Evolutionary conservation across 2,329 filamentous ascomycete genomes (phyloP).

Genomic region (Chaetomiaceae sp.): DNA sequence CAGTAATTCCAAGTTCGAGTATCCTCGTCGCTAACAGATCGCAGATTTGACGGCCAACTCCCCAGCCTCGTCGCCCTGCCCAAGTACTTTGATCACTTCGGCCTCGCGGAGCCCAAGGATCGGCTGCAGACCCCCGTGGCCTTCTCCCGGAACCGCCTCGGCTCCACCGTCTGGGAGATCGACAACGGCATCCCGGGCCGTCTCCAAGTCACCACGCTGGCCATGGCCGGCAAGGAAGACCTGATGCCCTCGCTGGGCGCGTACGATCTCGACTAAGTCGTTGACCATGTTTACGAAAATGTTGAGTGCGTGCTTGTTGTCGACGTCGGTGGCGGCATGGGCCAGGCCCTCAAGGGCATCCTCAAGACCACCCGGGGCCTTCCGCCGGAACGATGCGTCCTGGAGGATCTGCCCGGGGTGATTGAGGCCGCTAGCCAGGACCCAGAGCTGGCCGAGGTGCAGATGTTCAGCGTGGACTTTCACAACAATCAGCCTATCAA

Average conservation of each 20-base stretch:
- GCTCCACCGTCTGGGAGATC: constrained; percentile 33
- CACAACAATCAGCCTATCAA: constrained; percentile 32
- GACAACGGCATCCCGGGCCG: constrained; percentile 25
- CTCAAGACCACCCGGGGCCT: constrained; percentile 27
- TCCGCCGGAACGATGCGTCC: constrained; percentile 22
- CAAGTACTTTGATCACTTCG: constrained; percentile 32
- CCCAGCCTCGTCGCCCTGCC: constrained; percentile 26
- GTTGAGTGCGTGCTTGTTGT: constrained; percentile 29
- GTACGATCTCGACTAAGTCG: constrained; percentile 34
- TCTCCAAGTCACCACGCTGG: constrained; percentile 28
- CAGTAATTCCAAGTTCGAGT: neutral
- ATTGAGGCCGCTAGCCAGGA: constrained; percentile 27
- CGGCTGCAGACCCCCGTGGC: constrained; percentile 28
- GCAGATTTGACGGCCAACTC: constrained; percentile 28
- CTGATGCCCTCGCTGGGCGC: constrained; percentile 26
- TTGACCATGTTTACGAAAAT: neutral
- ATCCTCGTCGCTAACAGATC: neutral
- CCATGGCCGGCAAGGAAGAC: constrained; percentile 28
- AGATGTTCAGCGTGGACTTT: constrained; percentile 31
- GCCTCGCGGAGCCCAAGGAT: constrained; percentile 30
- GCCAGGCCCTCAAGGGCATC: constrained; percentile 36
- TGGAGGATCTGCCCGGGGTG: constrained; percentile 35
- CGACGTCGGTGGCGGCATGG: constrained; percentile 37
- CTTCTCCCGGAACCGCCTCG: constrained; percentile 29
- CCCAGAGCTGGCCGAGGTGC: constrained; percentile 17